Base-by-base conservation (phyloP, 1,284 basidiomycete species). In the Tilletia setariae region DNA sequence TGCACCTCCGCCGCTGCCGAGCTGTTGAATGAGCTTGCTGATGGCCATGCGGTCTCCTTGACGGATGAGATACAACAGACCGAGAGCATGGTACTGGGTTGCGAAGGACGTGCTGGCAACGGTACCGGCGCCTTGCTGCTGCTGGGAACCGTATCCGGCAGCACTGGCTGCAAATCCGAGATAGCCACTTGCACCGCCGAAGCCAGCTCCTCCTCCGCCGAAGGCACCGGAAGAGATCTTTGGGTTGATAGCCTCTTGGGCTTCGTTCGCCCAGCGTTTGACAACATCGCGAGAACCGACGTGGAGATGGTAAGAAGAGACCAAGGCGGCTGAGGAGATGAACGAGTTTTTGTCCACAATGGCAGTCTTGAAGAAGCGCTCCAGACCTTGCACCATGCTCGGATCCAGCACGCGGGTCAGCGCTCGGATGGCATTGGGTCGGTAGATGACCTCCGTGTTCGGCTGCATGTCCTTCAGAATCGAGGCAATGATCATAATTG, bases 391-490 rank as follows among this genome's bases (percentile, higher is more conserved):
- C 1, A 94, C 92, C 93, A 96, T 95, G 44, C 92, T 93, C 21
- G 92, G 91, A 83, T 99, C 96, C 78, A 98, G 96, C 83, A 99
- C 95, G 69, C 94, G 88, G 84, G 93, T 94, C 19, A 99, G 87
- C 3, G 95, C 94, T 77, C 96, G 90, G 76, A 98, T 98, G 40
- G 96, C 92, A 83, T 99, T 98, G 47, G 96, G 93, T 69, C 96
- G 88, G 85, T 99, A 99, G 75, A 99, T 94, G 80, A 98, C 95
- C 83, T 98, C 96, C 65, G 94, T 91, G 83, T 98, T 98, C 65
- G 94, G 92, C 82, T 98, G 95, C 93, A 98, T 98, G 82, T 99
- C 95, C 86, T 98, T 98, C 94, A 98, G 98, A 84, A 99, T 98
- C 81, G 94, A 97, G 81, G 92, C 93, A 6, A 96, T 99, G 76